phyloP scores from a whole-genome alignment of 176 grass and related monocot species.

The Carex myosuroides region DNA sequence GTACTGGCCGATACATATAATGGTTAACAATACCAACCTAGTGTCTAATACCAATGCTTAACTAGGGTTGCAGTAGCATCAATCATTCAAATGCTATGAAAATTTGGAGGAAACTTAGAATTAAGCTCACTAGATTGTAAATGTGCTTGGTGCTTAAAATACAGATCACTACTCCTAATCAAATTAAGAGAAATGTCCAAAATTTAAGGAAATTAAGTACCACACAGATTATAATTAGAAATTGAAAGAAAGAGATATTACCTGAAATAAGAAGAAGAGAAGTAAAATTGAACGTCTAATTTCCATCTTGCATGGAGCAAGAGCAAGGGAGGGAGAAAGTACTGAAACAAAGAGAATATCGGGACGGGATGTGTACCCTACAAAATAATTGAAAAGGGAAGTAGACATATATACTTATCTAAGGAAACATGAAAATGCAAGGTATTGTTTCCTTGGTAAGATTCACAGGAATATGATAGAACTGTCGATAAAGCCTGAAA shows the following conservation, averaged over 20 bases:
- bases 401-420: too few species aligned
- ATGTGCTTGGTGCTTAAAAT: background rate
- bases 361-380: background rate
- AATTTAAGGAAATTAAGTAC: background rate
- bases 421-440: too few species aligned
- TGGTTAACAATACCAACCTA: background rate
- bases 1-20: background rate
- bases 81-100: background rate
- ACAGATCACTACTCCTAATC: background rate
- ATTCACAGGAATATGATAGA: too few species aligned
- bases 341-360: background rate
- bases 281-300: background rate
- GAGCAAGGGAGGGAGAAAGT: background rate
- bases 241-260: background rate
- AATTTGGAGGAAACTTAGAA: background rate
- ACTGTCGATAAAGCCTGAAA: too few species aligned
- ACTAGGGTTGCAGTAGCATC: background rate
- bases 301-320: background rate
- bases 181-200: background rate
- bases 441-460: too few species aligned
- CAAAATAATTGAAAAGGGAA: too few species aligned
- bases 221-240: background rate
- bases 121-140: background rate
- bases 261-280: conserved; percentile 14
- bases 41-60: background rate